Conservation (phyloP, 1,139 yeast genomes). For the Taphrina betulina region DNA sequence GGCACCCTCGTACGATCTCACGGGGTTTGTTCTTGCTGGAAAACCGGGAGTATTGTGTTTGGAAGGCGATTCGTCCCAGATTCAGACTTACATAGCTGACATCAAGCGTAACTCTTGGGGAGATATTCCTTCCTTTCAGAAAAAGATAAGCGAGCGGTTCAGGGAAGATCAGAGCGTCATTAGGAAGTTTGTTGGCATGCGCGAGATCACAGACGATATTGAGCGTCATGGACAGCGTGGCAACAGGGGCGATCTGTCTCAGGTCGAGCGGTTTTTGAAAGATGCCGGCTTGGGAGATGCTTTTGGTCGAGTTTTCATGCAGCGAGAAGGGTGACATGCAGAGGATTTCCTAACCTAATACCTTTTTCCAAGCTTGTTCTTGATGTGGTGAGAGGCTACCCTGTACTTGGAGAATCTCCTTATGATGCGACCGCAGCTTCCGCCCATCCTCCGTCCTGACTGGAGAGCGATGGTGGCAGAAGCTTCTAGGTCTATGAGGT, state of each 20-base stretch:
- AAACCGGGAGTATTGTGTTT: conserved; percentile 30
- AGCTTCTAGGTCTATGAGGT: too few species aligned
- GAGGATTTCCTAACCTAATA: too few species aligned
- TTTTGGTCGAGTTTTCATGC: conserved; percentile 22
- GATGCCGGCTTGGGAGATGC: conserved; percentile 12
- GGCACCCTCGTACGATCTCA: conserved; percentile 22
- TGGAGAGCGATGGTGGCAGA: too few species aligned
- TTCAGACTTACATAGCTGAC: conserved; percentile 28
- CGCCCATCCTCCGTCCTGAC: too few species aligned
- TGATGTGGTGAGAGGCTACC: too few species aligned
- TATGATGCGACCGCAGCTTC: too few species aligned
- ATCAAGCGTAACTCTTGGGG: conserved; percentile 31
- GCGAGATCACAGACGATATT: conserved; percentile 28
- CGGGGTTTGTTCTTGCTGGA: conserved; percentile 32
- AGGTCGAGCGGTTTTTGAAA: conserved; percentile 14
- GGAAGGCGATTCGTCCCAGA: conserved; percentile 11
- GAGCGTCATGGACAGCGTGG: conserved; percentile 18
- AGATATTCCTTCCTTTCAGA: conserved; percentile 28
- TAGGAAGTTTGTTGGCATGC: conserved; percentile 11
- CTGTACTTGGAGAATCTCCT: too few species aligned
- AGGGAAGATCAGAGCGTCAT: conserved; percentile 6
- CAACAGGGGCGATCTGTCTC: conserved; percentile 28
- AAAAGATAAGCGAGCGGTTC: conserved; percentile 26
- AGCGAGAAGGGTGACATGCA: conserved; percentile 1
- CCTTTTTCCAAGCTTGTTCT: too few species aligned